Conservation (phyloP, 1,139 yeast species). For the Pichia terricola region DNA sequence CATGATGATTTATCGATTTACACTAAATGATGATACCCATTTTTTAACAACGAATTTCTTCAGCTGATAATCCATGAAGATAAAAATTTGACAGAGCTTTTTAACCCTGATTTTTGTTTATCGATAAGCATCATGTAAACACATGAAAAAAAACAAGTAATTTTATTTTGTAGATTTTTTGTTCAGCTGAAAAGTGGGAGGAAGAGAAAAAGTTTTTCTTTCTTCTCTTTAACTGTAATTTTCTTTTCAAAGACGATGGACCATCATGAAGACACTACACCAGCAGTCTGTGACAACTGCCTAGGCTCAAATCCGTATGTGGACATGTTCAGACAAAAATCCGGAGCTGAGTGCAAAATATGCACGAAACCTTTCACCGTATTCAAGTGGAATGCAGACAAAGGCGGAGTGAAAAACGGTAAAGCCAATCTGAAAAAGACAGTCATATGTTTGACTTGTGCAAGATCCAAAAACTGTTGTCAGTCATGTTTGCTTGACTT, state of each 20-base stretch:
- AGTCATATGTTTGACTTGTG: conserved; percentile 66
- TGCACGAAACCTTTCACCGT: conserved; percentile 83
- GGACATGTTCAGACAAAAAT: conserved; percentile 62
- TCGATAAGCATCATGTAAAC: no score
- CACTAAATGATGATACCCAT: no score
- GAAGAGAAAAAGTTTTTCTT: background rate
- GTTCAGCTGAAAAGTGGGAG: no score
- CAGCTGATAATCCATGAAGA: conserved; percentile 53
- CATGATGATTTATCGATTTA: no score
- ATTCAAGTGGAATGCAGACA: conserved; percentile 52
- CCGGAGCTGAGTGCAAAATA: conserved; percentile 68
- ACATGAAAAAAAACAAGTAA: no score
- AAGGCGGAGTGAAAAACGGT: conserved; percentile 20
- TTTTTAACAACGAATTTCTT: conserved; percentile 42
- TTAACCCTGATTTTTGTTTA: conserved; percentile 43
- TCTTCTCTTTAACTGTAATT: background rate
- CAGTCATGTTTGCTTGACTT: conserved; percentile 82
- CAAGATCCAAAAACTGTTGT: conserved; percentile 72
- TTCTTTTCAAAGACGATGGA: background rate
- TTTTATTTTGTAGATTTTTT: no score
- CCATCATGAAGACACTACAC: conserved; percentile 23
- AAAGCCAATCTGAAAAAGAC: conserved; percentile 36
- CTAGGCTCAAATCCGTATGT: conserved; percentile 56
- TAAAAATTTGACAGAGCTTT: conserved; percentile 54
- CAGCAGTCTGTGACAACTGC: conserved; percentile 65